A percentile compares a stretch with the other conserved stretches of the same genome.
These are phyloP conservation scores for Plasmodium adleri DNA, from an alignment of 169 alveolate species.

Conservation along the genomic window DNA sequence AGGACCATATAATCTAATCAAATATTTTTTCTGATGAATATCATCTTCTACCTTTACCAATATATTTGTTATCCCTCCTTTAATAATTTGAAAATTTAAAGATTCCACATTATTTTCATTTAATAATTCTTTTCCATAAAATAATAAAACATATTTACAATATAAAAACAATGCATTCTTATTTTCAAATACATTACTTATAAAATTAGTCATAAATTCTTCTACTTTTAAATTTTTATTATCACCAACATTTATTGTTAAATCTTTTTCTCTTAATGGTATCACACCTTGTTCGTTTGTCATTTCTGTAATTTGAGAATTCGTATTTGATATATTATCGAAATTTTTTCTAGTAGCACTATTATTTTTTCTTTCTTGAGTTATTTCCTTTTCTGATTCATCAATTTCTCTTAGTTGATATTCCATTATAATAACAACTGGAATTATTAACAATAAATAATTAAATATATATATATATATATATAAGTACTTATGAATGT, in stretches of 20 bases:
- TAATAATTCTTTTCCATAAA: slow-evolving; percentile 60
- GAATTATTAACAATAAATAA: too few relatives aligned
- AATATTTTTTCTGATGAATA: slow-evolving; percentile 46
- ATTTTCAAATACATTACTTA: slow-evolving; percentile 51
- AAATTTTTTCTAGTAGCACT: background rate
- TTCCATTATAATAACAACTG: too few relatives aligned
- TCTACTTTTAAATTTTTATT: slow-evolving; percentile 4
- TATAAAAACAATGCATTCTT: slow-evolving; percentile 31
- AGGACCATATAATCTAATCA: slow-evolving; percentile 83
- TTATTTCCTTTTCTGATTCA: slow-evolving; percentile 4
- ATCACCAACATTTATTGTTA: slow-evolving; percentile 31
- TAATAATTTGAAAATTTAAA: slow-evolving; percentile 40
- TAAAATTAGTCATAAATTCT: slow-evolving; percentile 22
- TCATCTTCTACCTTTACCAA: slow-evolving; percentile 79
- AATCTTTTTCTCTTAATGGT: slow-evolving; percentile 17
- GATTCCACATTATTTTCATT: slow-evolving; percentile 15
- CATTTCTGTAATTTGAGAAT: slow-evolving; percentile 48
- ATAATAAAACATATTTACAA: slow-evolving; percentile 61
- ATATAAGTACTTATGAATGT: too few relatives aligned
- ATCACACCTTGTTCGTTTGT: slow-evolving; percentile 20
- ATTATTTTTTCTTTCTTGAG: slow-evolving; percentile 1
- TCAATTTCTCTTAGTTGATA: background rate
- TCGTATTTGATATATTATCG: background rate
- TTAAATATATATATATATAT: too few relatives aligned
- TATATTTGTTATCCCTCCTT: slow-evolving; percentile 85